Conservation (phyloP, 1,284 basidiomycete genomes). For the Fomitopsis betulina region DNA sequence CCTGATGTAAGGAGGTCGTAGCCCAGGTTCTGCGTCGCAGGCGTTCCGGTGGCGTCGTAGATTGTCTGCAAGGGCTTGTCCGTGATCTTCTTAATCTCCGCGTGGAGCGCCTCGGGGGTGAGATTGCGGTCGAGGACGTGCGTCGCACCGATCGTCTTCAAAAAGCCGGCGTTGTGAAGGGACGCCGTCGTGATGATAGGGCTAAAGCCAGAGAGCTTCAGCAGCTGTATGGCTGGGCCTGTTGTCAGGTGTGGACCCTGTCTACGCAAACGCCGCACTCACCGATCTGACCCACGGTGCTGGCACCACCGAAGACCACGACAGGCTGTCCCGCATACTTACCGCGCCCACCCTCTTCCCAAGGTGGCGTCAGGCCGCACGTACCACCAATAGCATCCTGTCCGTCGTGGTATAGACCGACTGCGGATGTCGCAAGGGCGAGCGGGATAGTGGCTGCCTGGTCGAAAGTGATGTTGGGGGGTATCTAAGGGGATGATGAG, state of each 20-base stretch:
- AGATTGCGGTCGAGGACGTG: slow-evolving; percentile 30
- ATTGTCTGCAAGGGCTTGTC: slow-evolving; percentile 16
- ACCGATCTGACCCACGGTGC: slow-evolving; percentile 30
- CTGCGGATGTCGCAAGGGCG: slow-evolving; percentile 15
- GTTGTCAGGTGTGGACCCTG: background rate
- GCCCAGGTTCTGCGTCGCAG: slow-evolving; percentile 17
- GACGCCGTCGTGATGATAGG: slow-evolving; percentile 34
- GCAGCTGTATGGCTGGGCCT: slow-evolving; percentile 26
- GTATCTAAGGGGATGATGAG: slow-evolving; percentile 9
- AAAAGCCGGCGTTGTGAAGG: slow-evolving; percentile 24
- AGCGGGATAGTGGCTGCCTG: slow-evolving; percentile 16
- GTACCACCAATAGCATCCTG: slow-evolving; percentile 3
- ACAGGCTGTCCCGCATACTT: slow-evolving; percentile 27
- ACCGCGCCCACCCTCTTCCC: slow-evolving; percentile 22
- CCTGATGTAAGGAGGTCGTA: slow-evolving; percentile 15
- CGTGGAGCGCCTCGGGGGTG: slow-evolving; percentile 12
- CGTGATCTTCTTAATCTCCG: slow-evolving; percentile 16
- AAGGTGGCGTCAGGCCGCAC: slow-evolving; percentile 16
- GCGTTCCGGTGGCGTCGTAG: slow-evolving; percentile 25
- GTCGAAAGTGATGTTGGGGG: slow-evolving; percentile 16
- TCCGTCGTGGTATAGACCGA: slow-evolving; percentile 9
- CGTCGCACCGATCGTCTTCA: slow-evolving; percentile 33
- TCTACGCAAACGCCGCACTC: background rate
- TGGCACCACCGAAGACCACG: slow-evolving; percentile 31
- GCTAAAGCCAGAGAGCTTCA: slow-evolving; percentile 30